Evolutionary conservation across 1,284 basidiomycete genomes (phyloP), one percentile per base, ranked within the genome.

Genomic region (Pterula multifida): DNA sequence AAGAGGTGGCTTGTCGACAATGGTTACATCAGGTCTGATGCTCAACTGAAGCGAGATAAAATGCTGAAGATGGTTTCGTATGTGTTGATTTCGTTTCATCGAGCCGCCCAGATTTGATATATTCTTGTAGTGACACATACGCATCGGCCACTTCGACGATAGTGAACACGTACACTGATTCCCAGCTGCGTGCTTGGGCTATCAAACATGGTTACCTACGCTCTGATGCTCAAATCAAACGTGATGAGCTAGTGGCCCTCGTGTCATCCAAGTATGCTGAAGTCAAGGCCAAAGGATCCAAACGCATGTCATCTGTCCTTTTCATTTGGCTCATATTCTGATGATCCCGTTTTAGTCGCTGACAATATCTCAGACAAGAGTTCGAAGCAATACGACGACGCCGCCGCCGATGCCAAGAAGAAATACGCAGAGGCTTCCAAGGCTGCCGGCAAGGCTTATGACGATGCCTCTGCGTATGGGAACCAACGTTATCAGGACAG

Each of bases 161-260:
- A 49, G 86, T 79, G 73, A 63, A 65, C 23, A 71, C 81, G 0
- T 96, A 90, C 91, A 73, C 74, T 48, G 90, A 95, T 58, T 79
- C 74, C 42, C 81, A 86, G 56, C 78, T 94, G 57, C 77, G 75
- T 45, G 65, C 73, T 4, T 96, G 86, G 83, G 78, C 95, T 45
- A 71, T 86, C 52, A 73, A 86, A 36, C 73, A 89, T 58, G 82
- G 81, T 9, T 81, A 85, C 63, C 62, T 91, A 58, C 81, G 79
- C 57, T 73, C 69, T 28, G 81, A 85, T 55, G 76, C 73, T 9
- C 67, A 85, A 62, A 76, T 75, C 58, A 81, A 76, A 55, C 79
- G 89, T 47, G 83, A 90, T 54, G 78, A 92, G 55, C 71, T 90
- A 0, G 64, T 87, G 47, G 72, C 76, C 52, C 55, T 81, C 48